A percentile compares a stretch with the other conserved stretches of the same genome.
Conservation (phyloP, 1,139 yeast species). For the Sugiyamaella neomexicana region DNA sequence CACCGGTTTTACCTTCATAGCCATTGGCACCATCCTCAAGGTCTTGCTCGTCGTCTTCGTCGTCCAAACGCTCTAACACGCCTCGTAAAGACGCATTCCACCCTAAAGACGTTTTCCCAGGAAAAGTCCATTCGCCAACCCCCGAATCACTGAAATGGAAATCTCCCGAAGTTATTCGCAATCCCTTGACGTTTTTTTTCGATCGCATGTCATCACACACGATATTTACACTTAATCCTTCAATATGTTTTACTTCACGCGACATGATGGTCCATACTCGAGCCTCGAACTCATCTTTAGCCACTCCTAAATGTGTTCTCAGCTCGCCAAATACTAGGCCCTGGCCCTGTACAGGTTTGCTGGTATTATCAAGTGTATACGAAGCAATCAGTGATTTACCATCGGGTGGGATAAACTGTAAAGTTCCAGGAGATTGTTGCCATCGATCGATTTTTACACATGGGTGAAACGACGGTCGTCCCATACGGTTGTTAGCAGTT, state of each 20-base stretch:
- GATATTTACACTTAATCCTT: conserved; percentile 55
- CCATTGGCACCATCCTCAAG: not conserved
- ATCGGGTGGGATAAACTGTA: conserved; percentile 86
- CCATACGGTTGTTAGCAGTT: conserved; percentile 45
- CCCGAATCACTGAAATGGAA: conserved; percentile 56
- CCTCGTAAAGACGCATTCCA: conserved; percentile 72
- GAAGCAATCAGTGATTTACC: conserved; percentile 66
- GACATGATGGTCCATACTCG: conserved; percentile 55
- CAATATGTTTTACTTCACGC: conserved; percentile 56
- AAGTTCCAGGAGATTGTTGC: conserved; percentile 37
- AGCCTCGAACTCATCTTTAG: conserved; percentile 74
- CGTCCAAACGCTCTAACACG: conserved; percentile 37
- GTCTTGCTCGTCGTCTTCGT: conserved; percentile 10
- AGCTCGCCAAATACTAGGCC: conserved; percentile 65
- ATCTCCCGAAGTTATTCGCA: conserved; percentile 73
- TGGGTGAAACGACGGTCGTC: conserved; percentile 51
- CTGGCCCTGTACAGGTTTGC: conserved; percentile 26
- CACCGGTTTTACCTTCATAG: too few species aligned
- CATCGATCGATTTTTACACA: conserved; percentile 48
- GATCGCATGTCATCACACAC: conserved; percentile 41
- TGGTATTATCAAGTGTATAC: conserved; percentile 54
- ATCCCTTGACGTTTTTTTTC: conserved; percentile 46
- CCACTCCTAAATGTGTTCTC: conserved; percentile 59
- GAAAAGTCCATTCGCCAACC: conserved; percentile 71
- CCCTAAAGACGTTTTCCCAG: conserved; percentile 60